Evolutionary conservation across 164 flowering plant genomes (phyloP).

Genomic region (Magnolia officinalis): DNA sequence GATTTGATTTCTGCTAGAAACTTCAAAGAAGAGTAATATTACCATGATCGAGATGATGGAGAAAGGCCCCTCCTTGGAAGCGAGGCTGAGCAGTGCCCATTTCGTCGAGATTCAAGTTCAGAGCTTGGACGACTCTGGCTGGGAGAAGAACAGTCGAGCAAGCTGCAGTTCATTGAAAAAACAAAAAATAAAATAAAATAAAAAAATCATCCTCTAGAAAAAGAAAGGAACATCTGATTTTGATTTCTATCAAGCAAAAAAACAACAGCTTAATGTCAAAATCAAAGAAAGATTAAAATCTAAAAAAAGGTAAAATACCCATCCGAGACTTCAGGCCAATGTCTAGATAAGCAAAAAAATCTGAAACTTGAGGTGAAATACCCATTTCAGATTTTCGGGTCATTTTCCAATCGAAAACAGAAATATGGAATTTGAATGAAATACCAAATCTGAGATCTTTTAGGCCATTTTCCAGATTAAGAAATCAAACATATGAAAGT

Average conservation of each 20-base stretch:
- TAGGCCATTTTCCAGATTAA: no score
- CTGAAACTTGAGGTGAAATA: no score
- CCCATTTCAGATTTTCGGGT: no score
- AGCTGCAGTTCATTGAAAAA: conserved; percentile 26
- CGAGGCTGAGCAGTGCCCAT: conserved; percentile 28
- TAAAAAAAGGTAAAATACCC: no score
- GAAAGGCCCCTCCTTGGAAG: conserved; percentile 16
- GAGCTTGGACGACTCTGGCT: conserved; percentile 63
- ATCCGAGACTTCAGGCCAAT: no score
- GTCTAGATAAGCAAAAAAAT: no score
- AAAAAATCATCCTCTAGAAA: background rate
- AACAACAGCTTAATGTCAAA: background rate
- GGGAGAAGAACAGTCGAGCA: conserved; percentile 65
- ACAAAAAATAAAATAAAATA: no score
- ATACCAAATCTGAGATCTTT: no score
- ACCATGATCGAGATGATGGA: conserved; percentile 26
- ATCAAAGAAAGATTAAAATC: background rate
- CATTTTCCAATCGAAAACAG: no score
- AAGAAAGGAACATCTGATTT: background rate
- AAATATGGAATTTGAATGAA: no score
- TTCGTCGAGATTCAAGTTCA: conserved; percentile 56
- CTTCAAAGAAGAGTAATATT: background rate
- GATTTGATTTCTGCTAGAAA: background rate
- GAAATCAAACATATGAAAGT: no score
- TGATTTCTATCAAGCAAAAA: background rate